Conservation (phyloP, 768 basidiomycete genomes). For the Rhodotorula taiwanensis region DNA sequence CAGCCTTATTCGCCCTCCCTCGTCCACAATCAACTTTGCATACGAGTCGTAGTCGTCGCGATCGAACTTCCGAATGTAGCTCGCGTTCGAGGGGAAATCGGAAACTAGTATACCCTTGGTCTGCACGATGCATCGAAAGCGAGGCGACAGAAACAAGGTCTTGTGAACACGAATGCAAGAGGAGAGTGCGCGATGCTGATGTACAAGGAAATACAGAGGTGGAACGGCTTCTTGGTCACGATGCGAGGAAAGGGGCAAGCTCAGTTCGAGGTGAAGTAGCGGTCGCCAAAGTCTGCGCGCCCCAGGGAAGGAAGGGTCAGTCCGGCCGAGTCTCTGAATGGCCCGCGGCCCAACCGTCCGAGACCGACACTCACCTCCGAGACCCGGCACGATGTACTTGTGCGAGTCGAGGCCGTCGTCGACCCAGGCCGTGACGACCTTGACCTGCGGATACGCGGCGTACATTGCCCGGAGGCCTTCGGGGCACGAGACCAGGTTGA, state of each 20-base stretch:
- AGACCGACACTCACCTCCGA: constrained; percentile 21
- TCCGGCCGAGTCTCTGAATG: background rate
- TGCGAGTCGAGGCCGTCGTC: constrained; percentile 39
- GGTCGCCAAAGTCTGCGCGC: constrained; percentile 28
- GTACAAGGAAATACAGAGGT: no score
- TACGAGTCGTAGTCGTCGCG: no score
- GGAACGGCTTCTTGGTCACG: no score
- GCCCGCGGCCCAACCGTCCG: background rate
- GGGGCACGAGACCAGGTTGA: constrained; percentile 41
- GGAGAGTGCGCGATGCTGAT: no score
- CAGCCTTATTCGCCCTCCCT: no score
- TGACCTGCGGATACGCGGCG: constrained; percentile 36
- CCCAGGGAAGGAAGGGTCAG: background rate
- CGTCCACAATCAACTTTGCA: no score
- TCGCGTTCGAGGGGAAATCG: no score
- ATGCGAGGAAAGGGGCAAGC: background rate
- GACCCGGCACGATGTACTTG: constrained; percentile 38
- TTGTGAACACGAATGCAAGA: no score
- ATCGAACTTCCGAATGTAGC: no score
- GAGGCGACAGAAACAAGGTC: no score
- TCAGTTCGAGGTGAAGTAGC: constrained; percentile 32
- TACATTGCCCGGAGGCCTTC: constrained; percentile 39
- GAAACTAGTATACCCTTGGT: no score
- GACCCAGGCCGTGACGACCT: constrained; percentile 41
- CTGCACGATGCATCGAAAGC: no score